A percentile compares a stretch with the other conserved stretches of the same genome.
These are phyloP conservation scores for Cyberlindnera euphorbiae DNA, from an alignment of 805 yeast species.

Conservation along the genomic window DNA sequence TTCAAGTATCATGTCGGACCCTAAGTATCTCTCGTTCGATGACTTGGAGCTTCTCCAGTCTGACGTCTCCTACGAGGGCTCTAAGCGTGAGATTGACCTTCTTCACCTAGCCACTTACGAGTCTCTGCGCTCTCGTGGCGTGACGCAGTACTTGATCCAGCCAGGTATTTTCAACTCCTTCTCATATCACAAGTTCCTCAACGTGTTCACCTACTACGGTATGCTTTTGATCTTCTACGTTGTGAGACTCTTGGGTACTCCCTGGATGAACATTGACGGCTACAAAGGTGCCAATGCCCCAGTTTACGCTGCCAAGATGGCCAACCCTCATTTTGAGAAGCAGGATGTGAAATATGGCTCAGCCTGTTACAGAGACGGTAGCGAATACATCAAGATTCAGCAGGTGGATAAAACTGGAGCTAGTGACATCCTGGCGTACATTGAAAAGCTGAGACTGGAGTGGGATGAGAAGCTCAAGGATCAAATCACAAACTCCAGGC, in stretches of 20 bases:
- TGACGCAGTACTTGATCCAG: constrained; percentile 74
- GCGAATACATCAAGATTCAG: constrained; percentile 51
- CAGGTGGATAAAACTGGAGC: constrained; percentile 62
- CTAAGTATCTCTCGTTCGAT: constrained; percentile 64
- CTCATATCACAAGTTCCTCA: constrained; percentile 71
- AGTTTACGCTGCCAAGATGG: constrained; percentile 54
- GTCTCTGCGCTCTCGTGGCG: constrained; percentile 44
- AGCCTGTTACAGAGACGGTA: constrained; percentile 59
- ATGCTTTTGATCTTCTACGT: constrained; percentile 81
- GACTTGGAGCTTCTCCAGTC: constrained; percentile 70
- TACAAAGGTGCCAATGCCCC: constrained; percentile 90
- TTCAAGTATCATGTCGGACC: constrained; percentile 75
- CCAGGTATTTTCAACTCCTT: constrained; percentile 92
- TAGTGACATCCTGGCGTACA: constrained; percentile 59
- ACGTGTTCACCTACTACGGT: constrained; percentile 74
- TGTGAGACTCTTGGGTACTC: constrained; percentile 78
- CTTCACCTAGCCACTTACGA: constrained; percentile 69
- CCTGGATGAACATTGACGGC: constrained; percentile 86
- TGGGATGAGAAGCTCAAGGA: constrained; percentile 76
- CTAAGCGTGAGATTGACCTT: constrained; percentile 81
- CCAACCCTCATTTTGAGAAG: constrained; percentile 41
- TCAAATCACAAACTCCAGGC: constrained; percentile 51
- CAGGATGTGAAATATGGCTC: constrained; percentile 68
- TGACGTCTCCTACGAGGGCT: constrained; percentile 80
- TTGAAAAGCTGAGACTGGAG: constrained; percentile 49